phyloP scores from a whole-genome alignment of 768 basidiomycete species.

The Termitomyces heimii region DNA sequence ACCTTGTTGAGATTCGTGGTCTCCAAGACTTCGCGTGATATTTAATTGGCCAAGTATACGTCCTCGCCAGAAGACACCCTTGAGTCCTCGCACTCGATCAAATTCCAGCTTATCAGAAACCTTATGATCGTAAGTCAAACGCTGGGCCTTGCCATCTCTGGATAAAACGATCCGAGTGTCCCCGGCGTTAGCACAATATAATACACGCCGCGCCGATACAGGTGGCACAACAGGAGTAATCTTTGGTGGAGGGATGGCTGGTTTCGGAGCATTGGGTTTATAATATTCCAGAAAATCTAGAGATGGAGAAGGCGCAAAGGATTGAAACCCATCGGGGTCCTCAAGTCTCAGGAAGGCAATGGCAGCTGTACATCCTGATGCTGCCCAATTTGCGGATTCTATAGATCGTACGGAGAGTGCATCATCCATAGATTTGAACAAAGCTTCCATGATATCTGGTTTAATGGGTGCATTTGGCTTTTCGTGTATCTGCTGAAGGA shows the following conservation, averaged over 20 bases:
- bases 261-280: neutral
- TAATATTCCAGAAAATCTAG: constrained; percentile 2
- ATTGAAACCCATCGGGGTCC: constrained; percentile 7
- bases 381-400: constrained; percentile 10
- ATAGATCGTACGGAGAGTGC: constrained; percentile 6
- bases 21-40: constrained; percentile 12
- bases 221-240: constrained; percentile 1
- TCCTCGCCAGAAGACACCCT: constrained; percentile 13
- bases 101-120: constrained; percentile 7
- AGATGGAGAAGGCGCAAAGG: neutral
- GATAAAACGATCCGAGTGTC: constrained; percentile 12
- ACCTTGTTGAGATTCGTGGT: constrained; percentile 14
- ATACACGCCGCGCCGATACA: constrained; percentile 3
- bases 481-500: constrained; percentile 7
- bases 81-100: constrained; percentile 9
- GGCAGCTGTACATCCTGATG: constrained; percentile 13
- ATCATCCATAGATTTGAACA: constrained; percentile 12
- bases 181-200: constrained; percentile 12
- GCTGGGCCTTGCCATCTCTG: constrained; percentile 7
- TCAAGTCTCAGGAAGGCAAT: constrained; percentile 13
- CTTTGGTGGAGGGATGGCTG: neutral
- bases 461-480: constrained; percentile 8
- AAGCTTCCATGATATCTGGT: constrained; percentile 5
- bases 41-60: constrained; percentile 14
- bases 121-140: constrained; percentile 14